These are phyloP conservation scores for Trametes punicea DNA, from an alignment of 768 basidiomycete genomes.

Conservation along the genomic window DNA sequence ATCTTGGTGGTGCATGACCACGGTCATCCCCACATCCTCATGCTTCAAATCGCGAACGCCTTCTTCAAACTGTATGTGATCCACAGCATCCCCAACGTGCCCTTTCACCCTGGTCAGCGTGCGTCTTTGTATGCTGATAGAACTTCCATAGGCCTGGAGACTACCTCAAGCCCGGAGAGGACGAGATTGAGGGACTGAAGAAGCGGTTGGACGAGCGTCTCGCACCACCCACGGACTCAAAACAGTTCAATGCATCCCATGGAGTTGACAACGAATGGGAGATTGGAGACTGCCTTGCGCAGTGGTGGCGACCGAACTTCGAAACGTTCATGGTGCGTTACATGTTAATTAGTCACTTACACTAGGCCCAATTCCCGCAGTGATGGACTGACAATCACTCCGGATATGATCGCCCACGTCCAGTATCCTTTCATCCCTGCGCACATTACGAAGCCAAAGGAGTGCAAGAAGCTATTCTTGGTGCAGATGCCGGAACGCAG, in stretches of 20 bases:
- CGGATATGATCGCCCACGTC: too few species aligned
- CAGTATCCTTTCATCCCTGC: slow-evolving; percentile 94
- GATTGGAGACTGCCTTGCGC: slow-evolving; percentile 93
- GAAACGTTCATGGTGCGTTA: slow-evolving; percentile 96
- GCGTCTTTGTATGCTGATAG: background rate
- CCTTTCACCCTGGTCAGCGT: background rate
- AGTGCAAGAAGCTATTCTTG: slow-evolving; percentile 93
- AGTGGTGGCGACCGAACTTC: slow-evolving; percentile 98
- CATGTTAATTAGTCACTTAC: background rate
- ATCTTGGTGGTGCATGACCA: slow-evolving; percentile 92
- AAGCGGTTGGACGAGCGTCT: slow-evolving; percentile 85
- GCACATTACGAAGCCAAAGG: slow-evolving; percentile 97
- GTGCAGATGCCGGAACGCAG: slow-evolving; percentile 95
- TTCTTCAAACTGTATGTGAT: slow-evolving; percentile 94
- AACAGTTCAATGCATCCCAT: slow-evolving; percentile 74
- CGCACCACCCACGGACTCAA: slow-evolving; percentile 67
- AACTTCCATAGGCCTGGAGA: slow-evolving; percentile 75
- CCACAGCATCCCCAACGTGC: too few species aligned
- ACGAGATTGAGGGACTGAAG: slow-evolving; percentile 89
- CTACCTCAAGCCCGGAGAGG: slow-evolving; percentile 95
- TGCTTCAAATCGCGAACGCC: slow-evolving; percentile 97
- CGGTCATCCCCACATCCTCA: slow-evolving; percentile 95
- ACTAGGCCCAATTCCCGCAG: too few species aligned
- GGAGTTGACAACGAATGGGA: slow-evolving; percentile 91
- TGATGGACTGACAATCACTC: background rate